Evolutionary conservation across 306 rosid species (phyloP), one percentile per base, ranked within the genome.

Genomic region (Boehmeria nivea): DNA sequence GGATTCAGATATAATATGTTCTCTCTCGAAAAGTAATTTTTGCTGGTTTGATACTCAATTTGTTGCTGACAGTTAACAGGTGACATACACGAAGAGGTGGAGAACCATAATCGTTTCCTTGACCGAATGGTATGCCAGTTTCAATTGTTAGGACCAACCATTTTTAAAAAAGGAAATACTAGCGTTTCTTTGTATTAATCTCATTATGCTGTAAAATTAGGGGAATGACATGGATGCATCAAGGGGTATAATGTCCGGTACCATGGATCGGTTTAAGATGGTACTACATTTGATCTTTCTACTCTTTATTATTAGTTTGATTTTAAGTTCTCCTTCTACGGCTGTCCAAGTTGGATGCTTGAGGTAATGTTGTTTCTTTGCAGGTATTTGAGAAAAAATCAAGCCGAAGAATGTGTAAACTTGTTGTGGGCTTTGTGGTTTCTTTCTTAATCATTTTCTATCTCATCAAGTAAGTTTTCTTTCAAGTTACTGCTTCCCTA

Each of bases 181-280:
- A 49, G 38, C 34, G 12, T 34, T 13, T 65, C 16, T 57, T 47
- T 20, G 3, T 45, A 72, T 67, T 63, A 43, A 65, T 39, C 53
- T 44, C 51, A 28, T 62, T 66, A 36, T 56, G 13, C 46, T 67
- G 62, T 46, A 27, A 67, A 55, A 76, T 64, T 59, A 87, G 99
- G 99, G 99, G 31, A 80, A 67, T 59, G 62, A 71, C 63, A 91
- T 87, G 99, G 99, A 87, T 69, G 80, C 82, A 63, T 84, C 96
- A 63, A 82, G 96, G 82, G 99, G 96, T 58, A 63, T 84, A 72
- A 87, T 91, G 95, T 71, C 76, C 50, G 86, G 96, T 69, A 91
- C 99, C 60, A 91, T 91, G 99, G 93, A 85, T 52, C 82, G 95
- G 66, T 84, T 91, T 77, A 91, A 84, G 78, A 87, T 50, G 96